Conservation (phyloP, 1,284 basidiomycete genomes). For the Athelia sp. region DNA sequence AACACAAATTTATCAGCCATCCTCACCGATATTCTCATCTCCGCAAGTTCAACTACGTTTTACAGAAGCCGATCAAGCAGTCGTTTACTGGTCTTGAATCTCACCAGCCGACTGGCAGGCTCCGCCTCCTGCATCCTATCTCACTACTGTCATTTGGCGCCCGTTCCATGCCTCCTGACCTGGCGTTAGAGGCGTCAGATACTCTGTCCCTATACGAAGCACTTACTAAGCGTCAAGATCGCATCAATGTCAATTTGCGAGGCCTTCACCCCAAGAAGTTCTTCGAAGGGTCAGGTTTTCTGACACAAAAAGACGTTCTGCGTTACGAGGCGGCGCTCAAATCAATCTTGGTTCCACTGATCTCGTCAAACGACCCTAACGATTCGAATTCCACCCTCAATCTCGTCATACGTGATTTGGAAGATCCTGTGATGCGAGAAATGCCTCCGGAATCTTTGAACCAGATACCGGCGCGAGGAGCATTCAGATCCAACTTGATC, state of each 20-base stretch:
- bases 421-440: slow-evolving; percentile 29
- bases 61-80: slow-evolving; percentile 16
- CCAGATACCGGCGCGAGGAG: slow-evolving; percentile 19
- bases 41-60: slow-evolving; percentile 56
- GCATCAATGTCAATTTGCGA: slow-evolving; percentile 22
- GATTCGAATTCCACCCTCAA: slow-evolving; percentile 29
- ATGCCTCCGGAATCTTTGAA: slow-evolving; percentile 21
- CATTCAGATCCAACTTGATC: slow-evolving; percentile 40
- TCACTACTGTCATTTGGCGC: slow-evolving; percentile 46
- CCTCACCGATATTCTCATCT: slow-evolving; percentile 68
- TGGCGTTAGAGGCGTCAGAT: slow-evolving; percentile 57
- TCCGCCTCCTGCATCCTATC: slow-evolving; percentile 58
- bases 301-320: slow-evolving; percentile 56
- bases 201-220: slow-evolving; percentile 46
- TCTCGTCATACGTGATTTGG: slow-evolving; percentile 35
- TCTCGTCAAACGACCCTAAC: slow-evolving; percentile 31
- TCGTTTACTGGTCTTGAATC: slow-evolving; percentile 34
- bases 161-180: slow-evolving; percentile 49
- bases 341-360: slow-evolving; percentile 31
- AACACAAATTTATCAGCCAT: slow-evolving; percentile 56
- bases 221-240: slow-evolving; percentile 21
- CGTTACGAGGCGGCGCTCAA: slow-evolving; percentile 53
- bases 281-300: slow-evolving; percentile 33
- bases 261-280: slow-evolving; percentile 39
- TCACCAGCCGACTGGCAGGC: slow-evolving; percentile 30